Conservation (phyloP, 768 basidiomycete genomes). For the Sutorius australiensis region DNA sequence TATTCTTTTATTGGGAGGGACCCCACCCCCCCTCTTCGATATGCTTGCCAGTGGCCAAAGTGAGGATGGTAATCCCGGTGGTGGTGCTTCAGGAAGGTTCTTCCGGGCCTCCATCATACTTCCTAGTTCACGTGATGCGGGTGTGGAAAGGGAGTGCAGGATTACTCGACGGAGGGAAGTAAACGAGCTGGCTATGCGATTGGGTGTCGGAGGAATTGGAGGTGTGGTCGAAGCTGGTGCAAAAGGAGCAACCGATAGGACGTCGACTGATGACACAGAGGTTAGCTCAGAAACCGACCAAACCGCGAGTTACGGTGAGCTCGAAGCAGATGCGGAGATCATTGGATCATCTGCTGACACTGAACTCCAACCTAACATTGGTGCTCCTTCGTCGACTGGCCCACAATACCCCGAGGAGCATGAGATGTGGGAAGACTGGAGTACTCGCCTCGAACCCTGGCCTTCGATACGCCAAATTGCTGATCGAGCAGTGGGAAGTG, state of each 20-base stretch:
- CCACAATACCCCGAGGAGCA: constrained; percentile 18
- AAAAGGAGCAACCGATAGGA: neutral
- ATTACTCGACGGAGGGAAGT: constrained; percentile 65
- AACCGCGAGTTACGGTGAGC: constrained; percentile 9
- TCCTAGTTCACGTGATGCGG: constrained; percentile 53
- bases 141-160: constrained; percentile 53
- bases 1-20: constrained; percentile 25
- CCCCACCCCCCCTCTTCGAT: constrained; percentile 21
- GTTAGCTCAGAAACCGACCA: constrained; percentile 3
- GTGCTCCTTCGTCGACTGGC: constrained; percentile 1
- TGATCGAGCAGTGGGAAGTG: constrained; percentile 70
- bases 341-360: constrained; percentile 15
- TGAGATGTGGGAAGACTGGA: constrained; percentile 64
- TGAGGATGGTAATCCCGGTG: constrained; percentile 15
- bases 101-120: constrained; percentile 71
- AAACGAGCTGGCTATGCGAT: constrained; percentile 80
- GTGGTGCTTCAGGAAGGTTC: constrained; percentile 36
- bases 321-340: constrained; percentile 18
- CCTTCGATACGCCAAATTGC: constrained; percentile 65
- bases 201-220: constrained; percentile 74
- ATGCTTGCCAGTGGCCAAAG: constrained; percentile 19
- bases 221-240: constrained; percentile 47
- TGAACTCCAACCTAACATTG: neutral
- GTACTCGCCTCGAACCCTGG: constrained; percentile 66
- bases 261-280: constrained; percentile 1